Conservation (phyloP, 2,329 filamentous ascomycete genomes). For the Daldinia sp. region DNA sequence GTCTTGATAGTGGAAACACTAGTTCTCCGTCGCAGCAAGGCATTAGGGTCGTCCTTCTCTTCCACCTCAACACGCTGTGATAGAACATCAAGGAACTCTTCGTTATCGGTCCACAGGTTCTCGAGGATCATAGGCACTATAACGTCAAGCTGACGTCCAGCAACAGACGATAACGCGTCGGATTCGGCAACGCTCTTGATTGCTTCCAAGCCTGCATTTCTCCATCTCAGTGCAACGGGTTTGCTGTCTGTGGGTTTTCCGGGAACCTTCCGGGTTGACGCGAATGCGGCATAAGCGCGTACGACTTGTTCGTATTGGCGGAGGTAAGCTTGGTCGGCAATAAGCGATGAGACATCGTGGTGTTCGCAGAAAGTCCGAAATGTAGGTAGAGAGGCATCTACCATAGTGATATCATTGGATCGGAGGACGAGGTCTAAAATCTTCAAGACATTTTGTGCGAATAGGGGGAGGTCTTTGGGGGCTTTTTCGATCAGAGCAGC, state of each 20-base stretch:
- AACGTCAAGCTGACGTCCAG: constrained; percentile 79
- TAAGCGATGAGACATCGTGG: constrained; percentile 86
- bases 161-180: constrained; percentile 80
- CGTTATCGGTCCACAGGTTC: constrained; percentile 83
- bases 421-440: constrained; percentile 85
- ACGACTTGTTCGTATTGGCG: constrained; percentile 86
- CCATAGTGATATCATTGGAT: constrained; percentile 90
- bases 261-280: constrained; percentile 70
- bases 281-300: constrained; percentile 81
- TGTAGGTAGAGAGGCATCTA: constrained; percentile 87
- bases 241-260: constrained; percentile 71
- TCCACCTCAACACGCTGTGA: constrained; percentile 74
- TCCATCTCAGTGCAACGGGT: constrained; percentile 83
- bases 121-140: constrained; percentile 88
- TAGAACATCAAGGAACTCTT: constrained; percentile 76
- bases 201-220: constrained; percentile 78
- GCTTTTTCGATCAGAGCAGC: constrained; percentile 93
- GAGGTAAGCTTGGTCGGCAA: constrained; percentile 86
- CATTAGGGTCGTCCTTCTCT: constrained; percentile 76
- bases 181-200: constrained; percentile 85
- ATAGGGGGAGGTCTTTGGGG: constrained; percentile 89
- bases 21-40: constrained; percentile 73
- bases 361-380: constrained; percentile 91
- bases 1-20: constrained; percentile 85
- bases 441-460: constrained; percentile 85